These are phyloP conservation scores for Ophiostoma angusticollis DNA, from an alignment of 2,329 filamentous ascomycete species.

Conservation along the genomic window DNA sequence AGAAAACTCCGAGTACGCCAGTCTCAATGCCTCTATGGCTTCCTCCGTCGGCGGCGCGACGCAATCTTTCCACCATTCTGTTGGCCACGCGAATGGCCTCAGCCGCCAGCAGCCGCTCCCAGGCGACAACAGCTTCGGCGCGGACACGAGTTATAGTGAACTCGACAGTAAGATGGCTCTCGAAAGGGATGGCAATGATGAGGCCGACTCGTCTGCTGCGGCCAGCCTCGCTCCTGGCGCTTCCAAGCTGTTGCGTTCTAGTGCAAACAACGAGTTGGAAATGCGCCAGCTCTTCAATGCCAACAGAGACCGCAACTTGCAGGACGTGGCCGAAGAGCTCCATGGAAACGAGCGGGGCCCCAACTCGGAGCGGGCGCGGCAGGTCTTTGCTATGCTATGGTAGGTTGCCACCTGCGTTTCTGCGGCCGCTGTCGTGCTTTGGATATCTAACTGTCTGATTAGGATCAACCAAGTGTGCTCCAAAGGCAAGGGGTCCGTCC, in stretches of 20 bases:
- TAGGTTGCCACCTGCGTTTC: conserved; percentile 28
- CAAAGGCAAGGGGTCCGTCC: conserved; percentile 72
- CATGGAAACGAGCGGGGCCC: conserved; percentile 69
- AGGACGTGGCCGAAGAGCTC: conserved; percentile 62
- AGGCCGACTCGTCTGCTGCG: conserved; percentile 36
- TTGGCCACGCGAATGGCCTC: conserved; percentile 13
- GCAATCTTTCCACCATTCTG: conserved; percentile 28
- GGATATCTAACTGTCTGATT: conserved; percentile 7
- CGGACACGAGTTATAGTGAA: conserved; percentile 42
- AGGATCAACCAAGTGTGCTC: conserved; percentile 65
- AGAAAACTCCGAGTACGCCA: conserved; percentile 30
- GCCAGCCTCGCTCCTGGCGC: conserved; percentile 26
- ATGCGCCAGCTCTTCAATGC: conserved; percentile 61
- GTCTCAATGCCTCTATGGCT: conserved; percentile 38
- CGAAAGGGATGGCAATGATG: conserved; percentile 46
- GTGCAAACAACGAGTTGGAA: conserved; percentile 69
- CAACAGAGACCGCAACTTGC: conserved; percentile 54
- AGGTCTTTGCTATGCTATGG: conserved; percentile 84
- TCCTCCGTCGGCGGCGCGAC: conserved; percentile 29
- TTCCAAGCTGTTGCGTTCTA: conserved; percentile 50
- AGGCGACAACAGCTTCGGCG: conserved; percentile 39
- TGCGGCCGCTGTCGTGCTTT: not conserved
- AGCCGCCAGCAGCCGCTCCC: conserved; percentile 42
- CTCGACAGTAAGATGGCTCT: conserved; percentile 45
- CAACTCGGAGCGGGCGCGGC: conserved; percentile 70